Conservation (phyloP, 352 stramenopile genomes). For the Phytophthora pistaciae region DNA sequence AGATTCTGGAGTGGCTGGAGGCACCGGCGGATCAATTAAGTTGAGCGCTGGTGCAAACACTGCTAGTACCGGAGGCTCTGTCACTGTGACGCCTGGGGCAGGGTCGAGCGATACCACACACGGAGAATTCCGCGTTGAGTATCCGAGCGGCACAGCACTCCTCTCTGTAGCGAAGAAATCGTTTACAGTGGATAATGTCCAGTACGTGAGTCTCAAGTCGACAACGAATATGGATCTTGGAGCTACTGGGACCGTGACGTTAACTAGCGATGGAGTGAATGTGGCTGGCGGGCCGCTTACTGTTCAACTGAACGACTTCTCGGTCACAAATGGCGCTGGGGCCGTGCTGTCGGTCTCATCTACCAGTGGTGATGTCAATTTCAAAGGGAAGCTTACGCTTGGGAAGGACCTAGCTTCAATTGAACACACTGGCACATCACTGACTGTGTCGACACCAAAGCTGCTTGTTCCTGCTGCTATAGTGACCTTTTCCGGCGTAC, state of each 20-base stretch:
- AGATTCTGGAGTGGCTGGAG: slow-evolving; percentile 31
- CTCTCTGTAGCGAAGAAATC: slow-evolving; percentile 41
- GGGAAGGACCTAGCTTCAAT: slow-evolving; percentile 29
- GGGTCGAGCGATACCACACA: slow-evolving; percentile 31
- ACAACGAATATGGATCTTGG: slow-evolving; percentile 40
- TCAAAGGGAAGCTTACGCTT: slow-evolving; percentile 37
- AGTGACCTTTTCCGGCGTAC: slow-evolving; percentile 16
- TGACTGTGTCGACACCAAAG: slow-evolving; percentile 38
- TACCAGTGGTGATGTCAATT: slow-evolving; percentile 33
- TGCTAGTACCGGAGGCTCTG: slow-evolving; percentile 36
- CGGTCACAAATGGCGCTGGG: slow-evolving; percentile 15
- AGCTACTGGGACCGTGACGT: slow-evolving; percentile 38
- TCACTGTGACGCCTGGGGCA: slow-evolving; percentile 51
- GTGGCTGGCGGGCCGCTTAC: slow-evolving; percentile 37
- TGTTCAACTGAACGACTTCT: slow-evolving; percentile 40
- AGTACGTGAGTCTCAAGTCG: slow-evolving; percentile 42
- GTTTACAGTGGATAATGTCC: slow-evolving; percentile 48
- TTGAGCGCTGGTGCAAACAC: slow-evolving; percentile 49
- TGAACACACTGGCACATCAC: slow-evolving; percentile 38
- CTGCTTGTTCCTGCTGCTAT: slow-evolving; percentile 14
- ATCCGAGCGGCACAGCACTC: slow-evolving; percentile 32
- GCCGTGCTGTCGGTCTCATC: slow-evolving; percentile 30
- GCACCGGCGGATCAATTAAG: slow-evolving; percentile 38
- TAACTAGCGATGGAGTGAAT: slow-evolving; percentile 35
- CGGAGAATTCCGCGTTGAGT: slow-evolving; percentile 54